Evolutionary conservation across 2,329 filamentous ascomycete genomes (phyloP), one percentile per base, ranked within the genome.

Genomic region (Epichloe typhina): DNA sequence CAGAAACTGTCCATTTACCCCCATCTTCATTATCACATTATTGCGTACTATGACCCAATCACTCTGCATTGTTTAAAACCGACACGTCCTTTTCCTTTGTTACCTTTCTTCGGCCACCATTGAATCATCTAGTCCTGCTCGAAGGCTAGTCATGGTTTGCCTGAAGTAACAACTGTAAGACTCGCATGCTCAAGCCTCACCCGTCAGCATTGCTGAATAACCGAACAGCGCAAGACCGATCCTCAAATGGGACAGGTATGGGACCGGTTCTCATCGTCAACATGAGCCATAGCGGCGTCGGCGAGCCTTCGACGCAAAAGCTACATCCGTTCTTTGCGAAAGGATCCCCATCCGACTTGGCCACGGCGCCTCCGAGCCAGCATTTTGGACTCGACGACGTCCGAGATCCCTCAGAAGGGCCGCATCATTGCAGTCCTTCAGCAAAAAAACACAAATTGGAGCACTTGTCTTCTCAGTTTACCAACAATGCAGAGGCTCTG

Each of bases 251-350:
- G 68, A 63, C 63, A 69, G 42, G 59, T 69, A 76, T 75, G 72
- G 69, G 68, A 63, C 63, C 69, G 41, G 59, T 69, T 42, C 57
- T 68, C 52, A 61, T 71, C 50, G 64, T 66, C 57, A 67, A 61
- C 46, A 79, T 77, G 75, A 64, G 65, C 55, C 67, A 67, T 50
- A 64, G 67, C 59, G 65, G 61, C 51, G 55, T 64, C 49, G 61
- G 58, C 53, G 67, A 67, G 50, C 59, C 62, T 9, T 54, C 59
- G 39, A 57, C 60, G 23, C 72, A 70, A 58, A 77, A 75, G 55
- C 59, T 80, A 38, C 77, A 80, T 56, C 77, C 77, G 17, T 79
- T 80, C 64, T 80, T 80, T 58, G 59, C 65, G 39, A 66, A 64
- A 51, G 51, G 45, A 6, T 52, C 61, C 44, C 23, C 51, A 19